Conservation (phyloP, 2,329 filamentous ascomycete genomes). For the Trichoderma atrobrunneum region DNA sequence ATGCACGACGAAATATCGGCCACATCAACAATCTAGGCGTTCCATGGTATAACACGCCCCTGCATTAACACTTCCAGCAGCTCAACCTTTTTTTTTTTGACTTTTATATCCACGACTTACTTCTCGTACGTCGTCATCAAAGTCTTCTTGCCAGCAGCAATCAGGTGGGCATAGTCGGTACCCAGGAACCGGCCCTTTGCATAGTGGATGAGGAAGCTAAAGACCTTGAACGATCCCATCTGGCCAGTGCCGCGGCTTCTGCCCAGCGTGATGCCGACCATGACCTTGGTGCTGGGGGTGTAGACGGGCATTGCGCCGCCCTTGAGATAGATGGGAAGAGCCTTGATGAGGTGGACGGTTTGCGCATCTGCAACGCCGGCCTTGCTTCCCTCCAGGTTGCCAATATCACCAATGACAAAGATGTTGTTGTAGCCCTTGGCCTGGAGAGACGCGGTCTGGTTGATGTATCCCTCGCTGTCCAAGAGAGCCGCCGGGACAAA, state of each 20-base stretch:
- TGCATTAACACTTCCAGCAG: neutral
- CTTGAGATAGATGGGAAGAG: conserved; percentile 34
- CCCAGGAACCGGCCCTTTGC: conserved; percentile 40
- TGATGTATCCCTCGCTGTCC: conserved; percentile 34
- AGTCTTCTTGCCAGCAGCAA: conserved; percentile 37
- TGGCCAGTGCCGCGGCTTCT: conserved; percentile 40
- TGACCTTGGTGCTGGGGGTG: conserved; percentile 28
- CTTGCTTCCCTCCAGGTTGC: conserved; percentile 39
- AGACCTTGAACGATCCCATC: conserved; percentile 37
- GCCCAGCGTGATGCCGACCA: conserved; percentile 41
- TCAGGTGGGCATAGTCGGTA: conserved; percentile 30
- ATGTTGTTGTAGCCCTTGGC: conserved; percentile 38
- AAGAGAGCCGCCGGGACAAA: conserved; percentile 41
- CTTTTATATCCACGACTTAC: conserved; percentile 12
- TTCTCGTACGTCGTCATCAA: conserved; percentile 34
- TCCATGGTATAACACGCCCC: neutral
- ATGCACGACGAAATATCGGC: too few relatives aligned
- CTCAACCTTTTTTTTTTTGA: neutral
- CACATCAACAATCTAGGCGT: neutral
- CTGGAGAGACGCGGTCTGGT: conserved; percentile 39
- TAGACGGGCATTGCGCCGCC: conserved; percentile 33
- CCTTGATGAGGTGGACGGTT: conserved; percentile 34
- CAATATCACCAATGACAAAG: conserved; percentile 45
- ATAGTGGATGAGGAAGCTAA: conserved; percentile 39
- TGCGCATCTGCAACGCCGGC: conserved; percentile 34